Evolutionary conservation across 495 filamentous ascomycete species (phyloP), one percentile per base, ranked within the genome.

Genomic region (Amorphotheca resinae): DNA sequence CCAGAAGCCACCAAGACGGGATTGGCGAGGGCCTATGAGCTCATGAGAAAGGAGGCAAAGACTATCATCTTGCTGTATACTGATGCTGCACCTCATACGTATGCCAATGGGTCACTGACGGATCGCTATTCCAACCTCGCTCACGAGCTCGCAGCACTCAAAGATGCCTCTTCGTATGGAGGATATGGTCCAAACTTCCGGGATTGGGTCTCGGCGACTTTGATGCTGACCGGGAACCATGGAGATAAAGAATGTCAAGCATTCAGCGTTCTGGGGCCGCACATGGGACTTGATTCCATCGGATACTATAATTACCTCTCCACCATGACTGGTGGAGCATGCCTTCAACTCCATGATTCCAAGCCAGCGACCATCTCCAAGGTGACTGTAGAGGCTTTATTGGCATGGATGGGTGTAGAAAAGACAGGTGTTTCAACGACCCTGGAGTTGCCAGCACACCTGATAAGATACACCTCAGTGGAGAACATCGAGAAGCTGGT

Each of bases 351-450:
- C 4, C 22, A 30, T 1, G 35, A 46, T 17, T 41, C 44, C 0
- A 42, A 22, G 5, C 39, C 60, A 3, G 41, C 47, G 4, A 52
- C 31, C 30, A 69, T 69, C 28, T 62, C 64, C 9, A 55, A 62
- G 41, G 32, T 65, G 20, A 67, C 68, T 0, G 52, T 72, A 1
- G 55, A 59, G 14, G 28, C 69, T 1, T 55, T 70, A 6, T 38
- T 70, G 25, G 54, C 61, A 1, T 69, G 68, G 66, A 69, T 69
- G 64, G 65, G 66, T 9, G 63, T 59, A 9, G 62, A 64, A 46
- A 59, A 63, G 26, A 44, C 58, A 0, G 52, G 57, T 9, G 33
- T 44, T 6, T 30, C 46, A 4, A 38, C 26, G 21, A 45, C 22
- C 18, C 26, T 26, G 0, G 22, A 39, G 0, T 31, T 49, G 20